Evolutionary conservation across 2,329 filamentous ascomycete species (phyloP).

Genomic region (Fusarium sp.): DNA sequence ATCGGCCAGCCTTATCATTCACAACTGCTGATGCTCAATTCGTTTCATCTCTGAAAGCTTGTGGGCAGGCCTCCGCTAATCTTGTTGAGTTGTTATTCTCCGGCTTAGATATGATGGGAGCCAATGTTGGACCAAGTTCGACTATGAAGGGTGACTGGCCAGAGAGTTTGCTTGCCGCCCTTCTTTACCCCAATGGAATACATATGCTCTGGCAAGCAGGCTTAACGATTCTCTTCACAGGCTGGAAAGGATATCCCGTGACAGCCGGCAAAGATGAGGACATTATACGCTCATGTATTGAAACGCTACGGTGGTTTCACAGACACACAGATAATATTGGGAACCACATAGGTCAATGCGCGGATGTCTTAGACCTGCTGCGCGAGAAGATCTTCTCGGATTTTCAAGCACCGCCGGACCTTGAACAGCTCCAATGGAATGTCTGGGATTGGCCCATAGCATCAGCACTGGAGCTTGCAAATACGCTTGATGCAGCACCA

Average conservation of each 20-base stretch:
- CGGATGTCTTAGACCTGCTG: conserved; percentile 39
- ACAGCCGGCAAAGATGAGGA: conserved; percentile 20
- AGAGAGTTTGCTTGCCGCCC: conserved; percentile 1
- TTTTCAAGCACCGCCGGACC: conserved; percentile 3
- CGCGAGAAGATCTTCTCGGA: conserved; percentile 37
- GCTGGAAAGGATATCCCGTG: conserved; percentile 38
- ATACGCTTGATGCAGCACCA: conserved; percentile 41
- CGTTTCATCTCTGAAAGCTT: conserved; percentile 30
- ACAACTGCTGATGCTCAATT: conserved; percentile 41
- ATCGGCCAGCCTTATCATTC: conserved; percentile 43
- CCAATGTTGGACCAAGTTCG: neutral
- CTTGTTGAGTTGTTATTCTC: conserved; percentile 6
- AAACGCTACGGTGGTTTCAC: conserved; percentile 21
- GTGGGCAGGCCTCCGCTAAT: conserved; percentile 18
- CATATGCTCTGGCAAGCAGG: conserved; percentile 47
- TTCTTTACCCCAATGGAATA: conserved; percentile 43
- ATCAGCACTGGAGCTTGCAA: conserved; percentile 43
- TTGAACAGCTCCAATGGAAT: conserved; percentile 44
- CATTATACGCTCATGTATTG: conserved; percentile 29
- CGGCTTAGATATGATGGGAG: neutral
- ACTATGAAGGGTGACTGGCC: neutral
- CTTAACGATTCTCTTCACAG: conserved; percentile 40
- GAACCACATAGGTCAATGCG: conserved; percentile 31
- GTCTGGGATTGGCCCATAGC: conserved; percentile 47
- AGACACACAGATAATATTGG: conserved; percentile 23